Evolutionary conservation across 306 rosid genomes (phyloP).

Genomic region (Trifolium repens): DNA sequence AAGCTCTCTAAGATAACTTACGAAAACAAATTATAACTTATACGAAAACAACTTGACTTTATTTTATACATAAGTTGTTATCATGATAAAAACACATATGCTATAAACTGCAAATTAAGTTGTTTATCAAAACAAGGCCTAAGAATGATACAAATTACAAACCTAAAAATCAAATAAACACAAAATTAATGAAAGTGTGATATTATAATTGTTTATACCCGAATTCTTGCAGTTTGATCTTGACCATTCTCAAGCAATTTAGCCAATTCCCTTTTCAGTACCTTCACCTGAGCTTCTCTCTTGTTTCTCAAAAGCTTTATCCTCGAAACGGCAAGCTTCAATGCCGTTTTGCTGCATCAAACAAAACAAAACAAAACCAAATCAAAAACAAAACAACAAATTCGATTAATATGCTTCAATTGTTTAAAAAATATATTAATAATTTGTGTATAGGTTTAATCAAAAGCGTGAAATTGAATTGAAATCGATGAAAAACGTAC

Average conservation of each 20-base stretch:
- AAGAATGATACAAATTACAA: neutral
- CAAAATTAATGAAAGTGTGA: neutral
- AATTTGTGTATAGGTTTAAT: neutral
- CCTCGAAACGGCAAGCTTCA: conserved; percentile 84
- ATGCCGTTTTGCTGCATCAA: conserved; percentile 79
- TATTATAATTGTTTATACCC: conserved; percentile 51
- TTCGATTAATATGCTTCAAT: neutral
- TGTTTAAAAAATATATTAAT: neutral
- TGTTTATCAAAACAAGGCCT: too few species aligned
- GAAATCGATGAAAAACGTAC: conserved; percentile 33
- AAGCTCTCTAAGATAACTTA: neutral
- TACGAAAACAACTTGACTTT: neutral
- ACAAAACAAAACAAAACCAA: conserved; percentile 14
- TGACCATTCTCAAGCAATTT: conserved; percentile 83
- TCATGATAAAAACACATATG: too few species aligned
- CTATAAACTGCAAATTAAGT: neutral
- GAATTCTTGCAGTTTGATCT: conserved; percentile 79
- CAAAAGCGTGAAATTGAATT: neutral
- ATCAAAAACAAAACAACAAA: neutral
- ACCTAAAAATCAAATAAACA: neutral
- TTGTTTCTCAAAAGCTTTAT: conserved; percentile 87
- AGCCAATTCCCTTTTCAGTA: conserved; percentile 79
- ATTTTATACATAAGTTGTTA: too few species aligned
- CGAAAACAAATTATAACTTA: neutral
- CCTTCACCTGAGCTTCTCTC: conserved; percentile 75